Evolutionary conservation across 2,329 filamentous ascomycete genomes (phyloP).

Genomic region (Cercospora sesami): DNA sequence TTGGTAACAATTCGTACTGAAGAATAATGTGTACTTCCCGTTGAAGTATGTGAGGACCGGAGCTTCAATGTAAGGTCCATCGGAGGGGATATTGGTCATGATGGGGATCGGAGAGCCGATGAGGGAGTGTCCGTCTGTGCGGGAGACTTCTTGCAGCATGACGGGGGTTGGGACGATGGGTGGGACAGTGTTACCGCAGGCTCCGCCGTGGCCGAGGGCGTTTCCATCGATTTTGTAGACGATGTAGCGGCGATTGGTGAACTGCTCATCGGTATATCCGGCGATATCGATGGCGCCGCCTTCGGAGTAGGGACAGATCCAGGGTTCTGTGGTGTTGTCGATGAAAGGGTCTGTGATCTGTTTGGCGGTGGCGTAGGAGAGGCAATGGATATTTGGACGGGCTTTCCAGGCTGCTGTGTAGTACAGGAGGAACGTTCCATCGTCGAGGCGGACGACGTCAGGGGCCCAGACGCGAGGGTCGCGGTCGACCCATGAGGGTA

Average conservation of each 20-base stretch:
- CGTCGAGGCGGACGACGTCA: slow-evolving; percentile 51
- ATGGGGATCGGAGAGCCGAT: slow-evolving; percentile 31
- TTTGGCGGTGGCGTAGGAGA: slow-evolving; percentile 37
- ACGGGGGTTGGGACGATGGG: slow-evolving; percentile 39
- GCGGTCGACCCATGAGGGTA: slow-evolving; percentile 52
- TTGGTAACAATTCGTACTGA: slow-evolving; percentile 35
- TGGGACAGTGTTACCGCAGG: slow-evolving; percentile 38
- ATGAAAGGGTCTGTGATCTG: slow-evolving; percentile 32
- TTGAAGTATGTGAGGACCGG: slow-evolving; percentile 27
- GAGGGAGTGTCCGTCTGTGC: slow-evolving; percentile 35
- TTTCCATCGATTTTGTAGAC: slow-evolving; percentile 43
- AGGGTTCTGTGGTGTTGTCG: slow-evolving; percentile 28
- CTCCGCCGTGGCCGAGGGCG: slow-evolving; percentile 32
- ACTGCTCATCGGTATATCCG: slow-evolving; percentile 36
- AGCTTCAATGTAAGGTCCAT: slow-evolving; percentile 39
- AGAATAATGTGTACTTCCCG: slow-evolving; percentile 38
- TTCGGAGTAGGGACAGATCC: slow-evolving; percentile 33
- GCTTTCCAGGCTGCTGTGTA: slow-evolving; percentile 35
- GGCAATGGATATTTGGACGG: slow-evolving; percentile 36
- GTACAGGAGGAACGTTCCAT: slow-evolving; percentile 40
- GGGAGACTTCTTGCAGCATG: slow-evolving; percentile 36
- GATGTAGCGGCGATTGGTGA: slow-evolving; percentile 33
- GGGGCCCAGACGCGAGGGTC: slow-evolving; percentile 61
- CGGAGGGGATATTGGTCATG: slow-evolving; percentile 31
- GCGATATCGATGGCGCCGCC: slow-evolving; percentile 41